Conservation (phyloP, 2,329 filamentous ascomycete genomes). For the Polychaeton citri region DNA sequence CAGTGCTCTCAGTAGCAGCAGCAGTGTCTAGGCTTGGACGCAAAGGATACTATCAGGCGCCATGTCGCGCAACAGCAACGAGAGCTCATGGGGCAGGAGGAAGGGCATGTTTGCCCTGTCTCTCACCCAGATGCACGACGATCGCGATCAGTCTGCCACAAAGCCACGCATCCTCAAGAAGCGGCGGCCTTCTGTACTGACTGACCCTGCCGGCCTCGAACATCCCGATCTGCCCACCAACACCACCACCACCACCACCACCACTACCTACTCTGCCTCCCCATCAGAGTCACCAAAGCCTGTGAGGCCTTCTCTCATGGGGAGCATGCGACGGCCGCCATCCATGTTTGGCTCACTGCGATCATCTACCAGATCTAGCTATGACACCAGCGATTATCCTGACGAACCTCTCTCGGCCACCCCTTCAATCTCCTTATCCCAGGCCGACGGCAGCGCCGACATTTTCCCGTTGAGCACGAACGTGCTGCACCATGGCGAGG, state of each 20-base stretch:
- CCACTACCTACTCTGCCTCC: no score
- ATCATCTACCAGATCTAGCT: slow-evolving; percentile 35
- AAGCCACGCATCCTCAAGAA: not conserved
- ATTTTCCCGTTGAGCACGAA: slow-evolving; percentile 20
- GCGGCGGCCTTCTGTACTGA: not conserved
- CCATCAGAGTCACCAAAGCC: not conserved
- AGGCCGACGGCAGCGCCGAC: slow-evolving; percentile 18
- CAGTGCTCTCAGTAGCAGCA: no score
- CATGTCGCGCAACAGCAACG: slow-evolving; percentile 7
- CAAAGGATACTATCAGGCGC: no score
- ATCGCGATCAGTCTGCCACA: not conserved
- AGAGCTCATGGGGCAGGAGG: slow-evolving; percentile 5
- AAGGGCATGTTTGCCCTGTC: slow-evolving; percentile 9
- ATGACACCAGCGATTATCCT: slow-evolving; percentile 22
- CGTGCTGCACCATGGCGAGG: slow-evolving; percentile 54
- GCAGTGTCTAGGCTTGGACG: no score
- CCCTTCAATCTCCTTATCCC: slow-evolving; percentile 35
- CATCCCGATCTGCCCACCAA: not conserved
- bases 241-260: no score
- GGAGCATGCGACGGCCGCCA: slow-evolving; percentile 8
- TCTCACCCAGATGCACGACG: slow-evolving; percentile 8
- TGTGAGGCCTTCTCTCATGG: not conserved
- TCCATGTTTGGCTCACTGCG: slow-evolving; percentile 48
- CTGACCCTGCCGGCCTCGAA: not conserved
- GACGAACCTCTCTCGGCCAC: slow-evolving; percentile 35